Evolutionary conservation across 768 basidiomycete genomes (phyloP).

Genomic region (Amanita rubescens): DNA sequence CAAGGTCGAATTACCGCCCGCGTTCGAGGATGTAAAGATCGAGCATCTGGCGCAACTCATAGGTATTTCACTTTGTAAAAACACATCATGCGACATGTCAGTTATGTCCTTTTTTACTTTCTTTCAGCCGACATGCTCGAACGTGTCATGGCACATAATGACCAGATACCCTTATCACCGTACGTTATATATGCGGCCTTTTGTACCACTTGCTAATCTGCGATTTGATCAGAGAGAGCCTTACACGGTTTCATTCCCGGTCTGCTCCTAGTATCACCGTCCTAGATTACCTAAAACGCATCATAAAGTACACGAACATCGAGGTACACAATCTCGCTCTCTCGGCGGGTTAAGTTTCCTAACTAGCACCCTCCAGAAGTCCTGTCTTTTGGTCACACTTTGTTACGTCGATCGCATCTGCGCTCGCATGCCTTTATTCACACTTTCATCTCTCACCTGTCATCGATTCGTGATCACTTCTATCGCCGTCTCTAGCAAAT

Average conservation of each 20-base stretch:
- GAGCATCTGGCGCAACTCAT: constrained; percentile 85
- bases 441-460: constrained; percentile 90
- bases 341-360: background rate
- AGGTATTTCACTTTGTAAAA: constrained; percentile 38
- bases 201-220: constrained; percentile 10
- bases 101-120: constrained; percentile 12
- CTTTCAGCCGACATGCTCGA: constrained; percentile 89
- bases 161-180: constrained; percentile 87
- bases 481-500: constrained; percentile 89
- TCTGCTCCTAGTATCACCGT: constrained; percentile 83
- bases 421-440: constrained; percentile 79
- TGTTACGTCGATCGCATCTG: constrained; percentile 95
- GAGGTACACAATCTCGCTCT: constrained; percentile 46
- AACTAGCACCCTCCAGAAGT: constrained; percentile 48
- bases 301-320: constrained; percentile 91
- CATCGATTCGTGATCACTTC: constrained; percentile 97
- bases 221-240: constrained; percentile 54
- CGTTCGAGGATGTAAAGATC: constrained; percentile 78
- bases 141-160: constrained; percentile 92
- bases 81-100: constrained; percentile 1
- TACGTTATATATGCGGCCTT: constrained; percentile 30
- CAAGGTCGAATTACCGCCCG: constrained; percentile 73
- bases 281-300: constrained; percentile 88
- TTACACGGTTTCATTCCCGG: constrained; percentile 96
- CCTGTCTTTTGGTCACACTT: constrained; percentile 73